phyloP scores from a whole-genome alignment of 768 basidiomycete genomes.

The Tricholomella constricta region DNA sequence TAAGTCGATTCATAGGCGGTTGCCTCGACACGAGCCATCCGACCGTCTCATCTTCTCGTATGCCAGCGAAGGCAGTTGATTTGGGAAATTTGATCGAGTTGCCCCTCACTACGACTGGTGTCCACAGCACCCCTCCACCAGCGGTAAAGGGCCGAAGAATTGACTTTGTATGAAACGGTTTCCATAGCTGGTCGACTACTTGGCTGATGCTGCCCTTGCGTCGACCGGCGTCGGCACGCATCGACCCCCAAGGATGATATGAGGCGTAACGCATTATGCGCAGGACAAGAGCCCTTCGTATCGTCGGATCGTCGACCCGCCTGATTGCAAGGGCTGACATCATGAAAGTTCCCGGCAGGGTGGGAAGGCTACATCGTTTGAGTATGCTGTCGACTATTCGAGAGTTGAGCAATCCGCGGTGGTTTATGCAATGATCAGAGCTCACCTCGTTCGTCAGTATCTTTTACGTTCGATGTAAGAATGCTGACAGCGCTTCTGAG shows the following conservation, averaged over 20 bases:
- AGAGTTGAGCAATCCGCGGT: conserved; percentile 11
- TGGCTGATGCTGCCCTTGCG: conserved; percentile 44
- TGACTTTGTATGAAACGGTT: conserved; percentile 25
- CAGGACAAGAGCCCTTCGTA: conserved; percentile 46
- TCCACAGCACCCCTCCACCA: conserved; percentile 68
- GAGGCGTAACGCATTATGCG: conserved; percentile 72
- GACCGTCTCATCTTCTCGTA: conserved; percentile 21
- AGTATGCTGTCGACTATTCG: conserved; percentile 47
- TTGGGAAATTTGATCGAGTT: conserved; percentile 23
- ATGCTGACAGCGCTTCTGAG: conserved; percentile 38
- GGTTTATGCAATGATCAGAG: neutral
- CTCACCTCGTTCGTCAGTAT: conserved; percentile 50
- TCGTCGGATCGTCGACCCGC: conserved; percentile 33
- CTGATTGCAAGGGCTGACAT: conserved; percentile 39
- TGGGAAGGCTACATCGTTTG: conserved; percentile 36
- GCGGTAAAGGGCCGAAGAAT: conserved; percentile 43
- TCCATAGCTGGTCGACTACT: conserved; percentile 54
- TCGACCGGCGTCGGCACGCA: conserved; percentile 61
- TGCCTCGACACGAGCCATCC: conserved; percentile 68
- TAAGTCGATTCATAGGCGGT: conserved; percentile 45
- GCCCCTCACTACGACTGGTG: conserved; percentile 44
- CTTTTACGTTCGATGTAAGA: conserved; percentile 37
- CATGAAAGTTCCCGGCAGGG: conserved; percentile 52
- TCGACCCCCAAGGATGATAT: conserved; percentile 74
- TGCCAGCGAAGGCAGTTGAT: conserved; percentile 7